Evolutionary conservation across 768 basidiomycete genomes (phyloP).

Genomic region (Termitomyces sp.): DNA sequence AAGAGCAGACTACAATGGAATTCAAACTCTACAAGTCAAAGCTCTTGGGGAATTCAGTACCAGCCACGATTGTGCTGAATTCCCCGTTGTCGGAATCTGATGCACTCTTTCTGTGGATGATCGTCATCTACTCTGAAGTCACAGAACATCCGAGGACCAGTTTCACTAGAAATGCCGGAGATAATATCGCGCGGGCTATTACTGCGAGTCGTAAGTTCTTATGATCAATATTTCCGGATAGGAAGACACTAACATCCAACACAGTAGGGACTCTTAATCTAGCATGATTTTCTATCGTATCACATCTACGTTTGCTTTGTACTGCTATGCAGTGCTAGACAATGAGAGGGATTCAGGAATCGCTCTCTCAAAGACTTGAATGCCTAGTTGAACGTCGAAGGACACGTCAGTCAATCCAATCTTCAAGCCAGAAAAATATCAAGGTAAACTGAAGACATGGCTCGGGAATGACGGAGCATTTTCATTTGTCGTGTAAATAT

Average conservation of each 20-base stretch:
- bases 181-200: neutral
- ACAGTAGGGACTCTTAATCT: too few species aligned
- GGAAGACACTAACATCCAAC: neutral
- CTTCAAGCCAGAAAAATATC: too few species aligned
- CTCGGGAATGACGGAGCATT: too few species aligned
- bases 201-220: neutral
- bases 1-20: neutral
- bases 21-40: conserved; percentile 8
- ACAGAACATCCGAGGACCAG: neutral
- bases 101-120: conserved; percentile 3
- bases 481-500: too few species aligned
- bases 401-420: too few species aligned
- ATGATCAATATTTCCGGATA: neutral
- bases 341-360: too few species aligned
- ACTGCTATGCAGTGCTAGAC: too few species aligned
- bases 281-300: too few species aligned
- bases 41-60: neutral
- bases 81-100: neutral
- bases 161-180: neutral
- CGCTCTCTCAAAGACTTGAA: too few species aligned
- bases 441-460: too few species aligned
- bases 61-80: neutral
- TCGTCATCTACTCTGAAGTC: conserved; percentile 7
- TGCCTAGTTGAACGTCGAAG: too few species aligned
- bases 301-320: too few species aligned